phyloP scores from a whole-genome alignment of 2,329 filamentous ascomycete species.

The Ceratocystis cacaofunesta region DNA sequence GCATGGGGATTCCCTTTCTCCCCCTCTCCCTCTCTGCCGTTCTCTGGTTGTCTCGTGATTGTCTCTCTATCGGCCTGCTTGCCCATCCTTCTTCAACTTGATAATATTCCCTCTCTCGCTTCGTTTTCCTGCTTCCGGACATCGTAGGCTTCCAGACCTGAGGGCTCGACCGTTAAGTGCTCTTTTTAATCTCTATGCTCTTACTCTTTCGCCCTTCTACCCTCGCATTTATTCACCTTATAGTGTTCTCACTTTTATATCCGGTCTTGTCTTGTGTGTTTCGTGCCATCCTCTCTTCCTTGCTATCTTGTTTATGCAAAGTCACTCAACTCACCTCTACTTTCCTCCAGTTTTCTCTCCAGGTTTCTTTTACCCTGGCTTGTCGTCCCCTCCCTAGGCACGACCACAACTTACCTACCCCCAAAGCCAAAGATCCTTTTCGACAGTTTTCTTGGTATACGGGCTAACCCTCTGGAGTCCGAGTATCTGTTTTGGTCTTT shows the following conservation, averaged over 20 bases:
- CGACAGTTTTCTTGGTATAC: background rate
- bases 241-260: background rate
- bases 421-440: background rate
- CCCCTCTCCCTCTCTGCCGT: background rate
- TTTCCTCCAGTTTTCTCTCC: background rate
- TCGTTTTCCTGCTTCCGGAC: background rate
- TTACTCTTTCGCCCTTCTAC: background rate
- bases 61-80: background rate
- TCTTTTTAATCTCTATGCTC: background rate
- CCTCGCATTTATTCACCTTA: background rate
- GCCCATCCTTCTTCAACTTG: background rate
- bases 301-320: slow-evolving; percentile 1
- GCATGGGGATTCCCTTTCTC: background rate
- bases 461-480: slow-evolving; percentile 3
- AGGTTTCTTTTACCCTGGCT: background rate
- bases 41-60: background rate
- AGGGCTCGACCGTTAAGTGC: background rate
- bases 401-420: background rate
- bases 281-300: background rate
- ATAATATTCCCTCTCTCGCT: background rate
- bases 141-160: background rate
- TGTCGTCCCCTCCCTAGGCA: background rate
- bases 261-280: background rate
- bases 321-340: background rate
- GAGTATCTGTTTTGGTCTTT: slow-evolving; percentile 4